A percentile compares a stretch with the other conserved stretches of the same genome.
Conservation (phyloP, 2,329 filamentous ascomycete species). For the Fusarium anthophilum region DNA sequence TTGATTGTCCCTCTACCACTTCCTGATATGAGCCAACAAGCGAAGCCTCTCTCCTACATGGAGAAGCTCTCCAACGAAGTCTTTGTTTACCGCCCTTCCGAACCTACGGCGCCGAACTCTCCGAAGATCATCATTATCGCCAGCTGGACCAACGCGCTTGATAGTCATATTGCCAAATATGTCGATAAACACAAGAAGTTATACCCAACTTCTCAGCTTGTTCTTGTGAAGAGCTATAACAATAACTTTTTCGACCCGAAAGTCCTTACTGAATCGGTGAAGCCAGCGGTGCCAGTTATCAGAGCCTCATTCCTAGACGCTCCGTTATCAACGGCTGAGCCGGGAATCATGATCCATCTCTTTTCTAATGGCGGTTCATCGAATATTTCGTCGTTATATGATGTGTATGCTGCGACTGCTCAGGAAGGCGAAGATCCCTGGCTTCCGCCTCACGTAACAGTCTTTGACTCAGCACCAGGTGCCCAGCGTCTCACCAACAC, state of each 20-base stretch:
- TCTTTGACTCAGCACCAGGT: conserved; percentile 20
- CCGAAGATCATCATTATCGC: conserved; percentile 23
- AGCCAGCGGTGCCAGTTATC: neutral
- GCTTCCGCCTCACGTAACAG: conserved; percentile 2
- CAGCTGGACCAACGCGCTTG: conserved; percentile 18
- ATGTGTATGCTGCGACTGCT: conserved; percentile 1
- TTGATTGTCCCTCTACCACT: too few species aligned
- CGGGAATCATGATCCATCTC: conserved; percentile 4
- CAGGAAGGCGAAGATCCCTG: neutral
- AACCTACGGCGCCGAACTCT: neutral
- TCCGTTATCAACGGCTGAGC: neutral
- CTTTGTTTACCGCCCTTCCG: neutral
- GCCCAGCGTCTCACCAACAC: neutral
- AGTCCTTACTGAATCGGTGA: neutral
- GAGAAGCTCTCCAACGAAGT: conserved; percentile 15
- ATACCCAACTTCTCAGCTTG: neutral
- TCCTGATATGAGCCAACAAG: neutral
- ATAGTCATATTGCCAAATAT: conserved; percentile 26
- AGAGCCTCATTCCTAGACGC: neutral
- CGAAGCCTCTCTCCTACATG: conserved; percentile 16
- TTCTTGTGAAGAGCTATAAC: conserved; percentile 4
- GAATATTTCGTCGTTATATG: neutral
- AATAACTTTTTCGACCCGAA: neutral
- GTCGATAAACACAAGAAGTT: conserved; percentile 11
- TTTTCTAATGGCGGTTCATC: conserved; percentile 18